Evolutionary conservation across 2,329 filamentous ascomycete genomes (phyloP).

Genomic region (Trichoderma brevicompactum): DNA sequence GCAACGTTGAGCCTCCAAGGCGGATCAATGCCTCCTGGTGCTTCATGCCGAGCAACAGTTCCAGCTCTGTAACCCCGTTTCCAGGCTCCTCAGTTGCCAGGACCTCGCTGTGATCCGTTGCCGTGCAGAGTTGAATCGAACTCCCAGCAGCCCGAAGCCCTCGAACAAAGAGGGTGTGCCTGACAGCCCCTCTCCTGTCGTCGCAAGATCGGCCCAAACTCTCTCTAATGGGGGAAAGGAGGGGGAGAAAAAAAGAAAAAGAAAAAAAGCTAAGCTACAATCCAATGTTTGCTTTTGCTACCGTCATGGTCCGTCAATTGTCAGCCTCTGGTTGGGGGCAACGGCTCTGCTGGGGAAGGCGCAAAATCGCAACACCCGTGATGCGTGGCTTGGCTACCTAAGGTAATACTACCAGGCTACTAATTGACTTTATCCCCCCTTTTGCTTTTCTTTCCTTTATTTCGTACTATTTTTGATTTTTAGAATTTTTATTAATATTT

Average conservation of each 20-base stretch:
- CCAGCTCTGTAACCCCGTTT: background rate
- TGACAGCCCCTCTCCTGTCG: slow-evolving; percentile 24
- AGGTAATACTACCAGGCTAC: background rate
- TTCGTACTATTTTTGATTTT: background rate
- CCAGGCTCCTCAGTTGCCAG: background rate
- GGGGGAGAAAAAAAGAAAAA: background rate
- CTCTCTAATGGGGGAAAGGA: slow-evolving; percentile 14
- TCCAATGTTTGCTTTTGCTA: slow-evolving; percentile 16
- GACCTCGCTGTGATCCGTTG: background rate
- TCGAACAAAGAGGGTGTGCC: slow-evolving; percentile 9
- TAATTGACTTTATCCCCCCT: background rate
- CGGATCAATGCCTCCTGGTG: background rate
- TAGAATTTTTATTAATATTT: background rate
- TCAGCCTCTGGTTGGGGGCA: slow-evolving; percentile 13
- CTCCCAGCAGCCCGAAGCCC: background rate
- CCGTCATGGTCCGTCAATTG: slow-evolving; percentile 4
- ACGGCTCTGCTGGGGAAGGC: slow-evolving; percentile 9
- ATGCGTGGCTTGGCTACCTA: slow-evolving; percentile 21
- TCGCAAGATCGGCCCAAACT: slow-evolving; percentile 24
- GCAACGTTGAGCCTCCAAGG: background rate
- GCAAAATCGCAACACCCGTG: slow-evolving; percentile 23
- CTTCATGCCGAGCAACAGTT: background rate
- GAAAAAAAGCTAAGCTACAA: background rate
- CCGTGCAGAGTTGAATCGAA: background rate
- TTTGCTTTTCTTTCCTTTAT: background rate